These are phyloP conservation scores for Dioszegia aurantiaca DNA, from an alignment of 768 basidiomycete genomes.

Conservation along the genomic window DNA sequence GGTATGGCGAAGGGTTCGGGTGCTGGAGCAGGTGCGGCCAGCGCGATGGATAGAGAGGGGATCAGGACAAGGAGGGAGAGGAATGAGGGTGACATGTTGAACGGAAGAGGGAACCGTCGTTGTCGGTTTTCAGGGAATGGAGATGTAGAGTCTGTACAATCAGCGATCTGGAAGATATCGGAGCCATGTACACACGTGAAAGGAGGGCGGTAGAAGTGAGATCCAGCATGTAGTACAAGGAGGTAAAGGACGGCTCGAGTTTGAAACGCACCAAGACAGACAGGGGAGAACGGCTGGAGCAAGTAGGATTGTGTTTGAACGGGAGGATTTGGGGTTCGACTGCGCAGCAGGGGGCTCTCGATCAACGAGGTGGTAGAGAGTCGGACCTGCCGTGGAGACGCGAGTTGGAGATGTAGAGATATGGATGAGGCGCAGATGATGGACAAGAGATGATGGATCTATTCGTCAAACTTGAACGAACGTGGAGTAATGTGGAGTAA, in stretches of 20 bases:
- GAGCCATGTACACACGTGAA: no score
- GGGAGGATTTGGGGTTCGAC: not conserved
- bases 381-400: not conserved
- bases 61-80: conserved; percentile 23
- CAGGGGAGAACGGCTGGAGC: not conserved
- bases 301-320: not conserved
- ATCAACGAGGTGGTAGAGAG: conserved; percentile 8
- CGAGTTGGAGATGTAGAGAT: not conserved
- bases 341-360: conserved; percentile 9
- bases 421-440: conserved; percentile 5
- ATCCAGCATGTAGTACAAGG: no score
- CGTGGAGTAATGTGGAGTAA: conserved; percentile 2
- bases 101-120: conserved; percentile 8
- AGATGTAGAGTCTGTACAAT: not conserved
- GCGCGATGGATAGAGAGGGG: conserved; percentile 11
- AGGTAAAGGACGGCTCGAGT: no score
- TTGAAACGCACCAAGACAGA: no score
- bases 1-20: conserved; percentile 23
- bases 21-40: conserved; percentile 6
- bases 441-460: not conserved
- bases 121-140: conserved; percentile 3
- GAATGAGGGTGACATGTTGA: conserved; percentile 22
- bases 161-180: not conserved
- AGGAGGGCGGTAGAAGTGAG: no score
- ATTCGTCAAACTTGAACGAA: not conserved